Percentiles rank a stretch among this genome's conserved stretches.
phyloP scores from a whole-genome alignment of 805 yeast genomes.

The Lipomyces starkeyi region DNA sequence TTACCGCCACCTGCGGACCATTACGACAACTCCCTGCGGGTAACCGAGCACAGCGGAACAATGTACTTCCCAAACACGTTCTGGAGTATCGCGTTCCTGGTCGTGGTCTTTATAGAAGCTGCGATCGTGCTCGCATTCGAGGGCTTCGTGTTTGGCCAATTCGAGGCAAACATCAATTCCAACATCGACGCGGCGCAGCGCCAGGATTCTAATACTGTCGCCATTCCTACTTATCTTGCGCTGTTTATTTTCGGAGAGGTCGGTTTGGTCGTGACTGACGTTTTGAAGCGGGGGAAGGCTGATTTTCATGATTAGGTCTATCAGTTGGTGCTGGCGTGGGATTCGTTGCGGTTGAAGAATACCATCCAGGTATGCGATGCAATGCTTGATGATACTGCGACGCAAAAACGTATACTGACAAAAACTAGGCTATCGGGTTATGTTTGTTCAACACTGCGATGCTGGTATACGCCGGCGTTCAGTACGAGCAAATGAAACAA shows the following conservation, averaged over 20 bases:
- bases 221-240: constrained; percentile 53
- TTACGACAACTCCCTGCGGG: too few relatives aligned
- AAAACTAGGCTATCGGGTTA: constrained; percentile 44
- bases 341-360: constrained; percentile 52
- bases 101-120: constrained; percentile 30
- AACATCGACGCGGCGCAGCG: constrained; percentile 24
- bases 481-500: constrained; percentile 50
- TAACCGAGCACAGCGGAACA: background rate
- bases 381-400: background rate
- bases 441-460: constrained; percentile 52
- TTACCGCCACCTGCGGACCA: too few relatives aligned
- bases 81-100: constrained; percentile 27
- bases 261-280: background rate
- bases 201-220: constrained; percentile 39
- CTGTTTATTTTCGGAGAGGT: constrained; percentile 55
- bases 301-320: constrained; percentile 41
- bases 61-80: constrained; percentile 17
- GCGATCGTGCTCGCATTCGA: constrained; percentile 43
- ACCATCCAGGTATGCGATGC: constrained; percentile 43
- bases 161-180: constrained; percentile 38
- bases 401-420: too few relatives aligned
- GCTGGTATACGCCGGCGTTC: constrained; percentile 56
- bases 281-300: background rate
- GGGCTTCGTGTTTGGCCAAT: constrained; percentile 44
- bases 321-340: constrained; percentile 50